These are phyloP conservation scores for Rhodotorula babjevae DNA, from an alignment of 768 basidiomycete genomes.

Conservation along the genomic window DNA sequence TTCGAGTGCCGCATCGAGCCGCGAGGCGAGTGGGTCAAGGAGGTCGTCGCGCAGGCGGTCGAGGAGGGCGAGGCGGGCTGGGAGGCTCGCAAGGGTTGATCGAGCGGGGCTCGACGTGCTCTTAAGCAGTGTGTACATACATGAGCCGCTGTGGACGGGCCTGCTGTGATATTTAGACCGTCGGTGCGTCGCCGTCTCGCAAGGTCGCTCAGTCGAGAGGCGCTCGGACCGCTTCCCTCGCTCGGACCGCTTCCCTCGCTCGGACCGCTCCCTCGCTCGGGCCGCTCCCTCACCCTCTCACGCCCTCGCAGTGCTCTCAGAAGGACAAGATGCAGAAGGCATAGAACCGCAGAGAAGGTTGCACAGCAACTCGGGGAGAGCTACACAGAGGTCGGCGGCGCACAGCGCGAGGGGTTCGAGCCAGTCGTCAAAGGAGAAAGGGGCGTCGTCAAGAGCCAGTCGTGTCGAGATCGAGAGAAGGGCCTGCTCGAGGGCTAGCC, in stretches of 20 bases:
- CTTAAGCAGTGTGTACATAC: too few relatives aligned
- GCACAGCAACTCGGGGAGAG: background rate
- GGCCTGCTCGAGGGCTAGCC: background rate
- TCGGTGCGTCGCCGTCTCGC: too few relatives aligned
- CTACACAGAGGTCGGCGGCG: background rate
- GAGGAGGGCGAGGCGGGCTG: background rate
- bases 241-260: too few relatives aligned
- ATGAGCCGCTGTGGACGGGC: too few relatives aligned
- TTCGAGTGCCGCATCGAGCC: slow-evolving; percentile 19
- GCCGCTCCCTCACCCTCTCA: too few relatives aligned
- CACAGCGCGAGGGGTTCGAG: background rate
- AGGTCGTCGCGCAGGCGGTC: background rate
- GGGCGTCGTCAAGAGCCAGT: background rate
- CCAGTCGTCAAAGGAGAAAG: background rate
- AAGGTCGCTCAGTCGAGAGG: too few relatives aligned
- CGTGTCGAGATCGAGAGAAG: background rate
- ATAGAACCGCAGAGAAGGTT: background rate
- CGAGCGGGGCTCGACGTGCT: too few relatives aligned
- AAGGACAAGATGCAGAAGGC: background rate
- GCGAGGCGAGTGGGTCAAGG: background rate
- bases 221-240: too few relatives aligned
- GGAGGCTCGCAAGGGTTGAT: background rate
- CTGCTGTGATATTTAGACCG: too few relatives aligned
- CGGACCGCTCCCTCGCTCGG: too few relatives aligned
- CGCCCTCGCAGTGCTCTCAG: too few relatives aligned